Conservation (phyloP, 169 alveolate species). For the Amoebophrya sp. region DNA sequence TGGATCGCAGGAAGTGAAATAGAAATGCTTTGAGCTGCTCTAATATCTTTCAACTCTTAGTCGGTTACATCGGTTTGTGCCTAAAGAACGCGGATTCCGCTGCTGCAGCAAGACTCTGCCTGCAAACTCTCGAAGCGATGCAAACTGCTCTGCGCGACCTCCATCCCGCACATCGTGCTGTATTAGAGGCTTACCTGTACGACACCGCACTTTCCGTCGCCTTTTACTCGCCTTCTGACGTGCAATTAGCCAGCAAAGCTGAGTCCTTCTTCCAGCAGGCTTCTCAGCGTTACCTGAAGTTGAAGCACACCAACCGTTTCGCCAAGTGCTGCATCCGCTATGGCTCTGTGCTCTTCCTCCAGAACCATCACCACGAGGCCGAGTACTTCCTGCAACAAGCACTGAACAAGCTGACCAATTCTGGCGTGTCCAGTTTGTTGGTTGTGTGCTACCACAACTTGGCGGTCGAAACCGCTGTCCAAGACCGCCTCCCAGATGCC, state of each 20-base stretch:
- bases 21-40: too few relatives aligned
- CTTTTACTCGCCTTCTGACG: not conserved
- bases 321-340: slow-evolving; percentile 37
- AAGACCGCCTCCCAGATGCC: slow-evolving; percentile 44
- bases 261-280: slow-evolving; percentile 35
- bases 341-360: slow-evolving; percentile 3
- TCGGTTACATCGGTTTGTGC: slow-evolving; percentile 31
- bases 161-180: slow-evolving; percentile 24
- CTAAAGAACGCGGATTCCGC: slow-evolving; percentile 25
- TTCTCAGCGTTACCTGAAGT: not conserved
- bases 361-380: slow-evolving; percentile 26
- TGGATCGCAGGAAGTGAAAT: too few relatives aligned
- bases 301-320: slow-evolving; percentile 20
- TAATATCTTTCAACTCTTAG: slow-evolving; percentile 31
- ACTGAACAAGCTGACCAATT: slow-evolving; percentile 41
- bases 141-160: not conserved
- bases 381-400: slow-evolving; percentile 38
- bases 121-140: not conserved
- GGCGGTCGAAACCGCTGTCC: slow-evolving; percentile 44
- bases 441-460: slow-evolving; percentile 45
- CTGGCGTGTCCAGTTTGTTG: slow-evolving; percentile 38
- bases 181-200: slow-evolving; percentile 32
- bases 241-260: not conserved
- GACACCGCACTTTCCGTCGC: slow-evolving; percentile 34
- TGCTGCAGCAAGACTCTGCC: slow-evolving; percentile 25